phyloP scores from a whole-genome alignment of 345 rosid genomes.

The Rhizophora apiculata region DNA sequence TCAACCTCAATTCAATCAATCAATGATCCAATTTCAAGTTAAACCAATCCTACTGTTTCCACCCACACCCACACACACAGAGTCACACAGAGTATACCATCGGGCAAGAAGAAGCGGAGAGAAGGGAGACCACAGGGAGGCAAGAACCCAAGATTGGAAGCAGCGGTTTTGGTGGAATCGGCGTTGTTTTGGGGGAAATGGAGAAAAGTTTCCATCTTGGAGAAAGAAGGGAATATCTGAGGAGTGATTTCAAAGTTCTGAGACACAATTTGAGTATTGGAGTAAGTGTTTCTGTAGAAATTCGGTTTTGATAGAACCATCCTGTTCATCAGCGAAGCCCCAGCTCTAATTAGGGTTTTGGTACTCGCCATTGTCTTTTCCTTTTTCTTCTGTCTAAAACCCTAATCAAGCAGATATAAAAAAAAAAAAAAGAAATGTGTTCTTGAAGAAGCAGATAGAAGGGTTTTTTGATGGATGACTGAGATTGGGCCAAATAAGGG shows the following conservation, averaged over 20 bases:
- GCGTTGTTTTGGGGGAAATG: constrained; percentile 39
- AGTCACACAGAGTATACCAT: constrained; percentile 42
- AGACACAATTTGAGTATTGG: constrained; percentile 23
- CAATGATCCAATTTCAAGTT: no score
- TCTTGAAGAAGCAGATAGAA: no score
- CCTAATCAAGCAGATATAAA: not conserved
- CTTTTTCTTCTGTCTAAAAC: not conserved
- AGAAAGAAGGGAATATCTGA: constrained; percentile 56
- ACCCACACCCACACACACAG: not conserved
- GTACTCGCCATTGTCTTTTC: constrained; percentile 52
- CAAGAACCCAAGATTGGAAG: constrained; percentile 44
- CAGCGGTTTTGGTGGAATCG: constrained; percentile 27
- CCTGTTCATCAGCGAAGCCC: constrained; percentile 63
- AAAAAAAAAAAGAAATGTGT: not conserved
- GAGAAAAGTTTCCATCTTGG: constrained; percentile 38
- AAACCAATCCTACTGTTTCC: not conserved
- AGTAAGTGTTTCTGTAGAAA: constrained; percentile 31
- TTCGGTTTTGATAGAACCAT: constrained; percentile 35
- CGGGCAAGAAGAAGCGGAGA: constrained; percentile 79
- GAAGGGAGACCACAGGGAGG: constrained; percentile 83
- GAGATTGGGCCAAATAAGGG: not conserved
- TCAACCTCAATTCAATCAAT: no score
- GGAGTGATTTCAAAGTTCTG: constrained; percentile 40
- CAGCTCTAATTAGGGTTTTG: constrained; percentile 59
- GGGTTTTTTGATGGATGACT: not conserved